Conservation (phyloP, 1,139 yeast species). For the Debaryomyces coudertii region DNA sequence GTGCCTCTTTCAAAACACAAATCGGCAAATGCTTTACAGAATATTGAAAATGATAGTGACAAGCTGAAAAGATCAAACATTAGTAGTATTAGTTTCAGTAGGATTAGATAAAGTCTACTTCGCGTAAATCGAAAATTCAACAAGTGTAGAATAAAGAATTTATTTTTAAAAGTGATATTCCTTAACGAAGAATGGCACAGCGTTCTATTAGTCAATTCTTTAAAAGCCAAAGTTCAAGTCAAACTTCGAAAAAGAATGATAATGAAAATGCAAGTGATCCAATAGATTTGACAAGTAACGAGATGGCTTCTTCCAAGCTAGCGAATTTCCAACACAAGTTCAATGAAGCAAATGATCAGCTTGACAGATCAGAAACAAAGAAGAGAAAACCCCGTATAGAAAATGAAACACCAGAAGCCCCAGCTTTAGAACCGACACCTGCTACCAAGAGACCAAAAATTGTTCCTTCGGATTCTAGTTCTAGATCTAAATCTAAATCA, state of each 20-base stretch:
- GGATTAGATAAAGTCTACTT: slow-evolving; percentile 26
- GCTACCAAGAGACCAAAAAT: background rate
- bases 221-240: slow-evolving; percentile 10
- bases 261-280: background rate
- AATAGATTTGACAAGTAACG: background rate
- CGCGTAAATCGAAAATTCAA: slow-evolving; percentile 4
- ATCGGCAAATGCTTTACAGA: slow-evolving; percentile 11
- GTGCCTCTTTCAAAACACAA: slow-evolving; percentile 1
- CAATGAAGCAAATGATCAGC: background rate
- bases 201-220: slow-evolving; percentile 35
- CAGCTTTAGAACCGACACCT: background rate
- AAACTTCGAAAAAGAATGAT: background rate
- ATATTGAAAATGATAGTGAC: slow-evolving; percentile 7
- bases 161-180: background rate
- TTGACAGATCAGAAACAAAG: background rate
- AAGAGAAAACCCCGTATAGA: slow-evolving; percentile 4
- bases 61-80: slow-evolving; percentile 12
- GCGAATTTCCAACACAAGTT: slow-evolving; percentile 2
- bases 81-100: slow-evolving; percentile 35
- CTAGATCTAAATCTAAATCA: slow-evolving; percentile 2
- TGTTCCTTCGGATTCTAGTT: slow-evolving; percentile 2
- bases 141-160: background rate
- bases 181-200: slow-evolving; percentile 20
- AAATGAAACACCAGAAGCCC: background rate
- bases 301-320: background rate